phyloP scores from a whole-genome alignment of 225 moss, liverwort and hornwort species.

The Marchantia polymorpha region DNA sequence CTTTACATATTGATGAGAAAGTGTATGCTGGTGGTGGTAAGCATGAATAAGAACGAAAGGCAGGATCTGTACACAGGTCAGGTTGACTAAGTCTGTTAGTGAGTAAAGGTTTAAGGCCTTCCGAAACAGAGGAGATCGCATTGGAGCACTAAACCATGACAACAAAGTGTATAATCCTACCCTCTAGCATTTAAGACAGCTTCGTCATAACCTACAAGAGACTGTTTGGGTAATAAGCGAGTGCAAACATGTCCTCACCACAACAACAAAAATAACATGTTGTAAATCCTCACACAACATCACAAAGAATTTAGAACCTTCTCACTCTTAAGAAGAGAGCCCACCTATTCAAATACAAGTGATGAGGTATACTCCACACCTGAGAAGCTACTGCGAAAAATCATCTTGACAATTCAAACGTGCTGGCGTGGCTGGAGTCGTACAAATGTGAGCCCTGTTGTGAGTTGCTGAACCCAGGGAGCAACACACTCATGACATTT shows the following conservation, averaged over 20 bases:
- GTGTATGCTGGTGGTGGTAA: no score
- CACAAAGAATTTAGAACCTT: neutral
- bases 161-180: no score
- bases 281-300: neutral
- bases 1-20: no score
- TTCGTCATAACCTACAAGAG: neutral
- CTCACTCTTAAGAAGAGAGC: conserved; percentile 8
- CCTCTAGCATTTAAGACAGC: neutral
- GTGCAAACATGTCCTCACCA: neutral
- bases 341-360: conserved; percentile 41
- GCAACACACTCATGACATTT: conserved; percentile 44
- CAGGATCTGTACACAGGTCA: no score
- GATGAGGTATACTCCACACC: conserved; percentile 32
- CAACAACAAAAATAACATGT: neutral
- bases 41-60: no score
- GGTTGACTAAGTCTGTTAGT: no score
- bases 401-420: conserved; percentile 40
- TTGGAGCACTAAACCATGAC: no score
- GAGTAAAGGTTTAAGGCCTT: no score
- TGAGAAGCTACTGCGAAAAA: conserved; percentile 22
- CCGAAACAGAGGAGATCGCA: no score
- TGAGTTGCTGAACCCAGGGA: conserved; percentile 45
- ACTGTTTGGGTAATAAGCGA: neutral
- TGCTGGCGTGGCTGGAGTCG: conserved; percentile 35
- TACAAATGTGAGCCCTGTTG: conserved; percentile 37